These are phyloP conservation scores for Mariannaea elegans DNA, from an alignment of 2,329 filamentous ascomycete genomes.

Conservation along the genomic window DNA sequence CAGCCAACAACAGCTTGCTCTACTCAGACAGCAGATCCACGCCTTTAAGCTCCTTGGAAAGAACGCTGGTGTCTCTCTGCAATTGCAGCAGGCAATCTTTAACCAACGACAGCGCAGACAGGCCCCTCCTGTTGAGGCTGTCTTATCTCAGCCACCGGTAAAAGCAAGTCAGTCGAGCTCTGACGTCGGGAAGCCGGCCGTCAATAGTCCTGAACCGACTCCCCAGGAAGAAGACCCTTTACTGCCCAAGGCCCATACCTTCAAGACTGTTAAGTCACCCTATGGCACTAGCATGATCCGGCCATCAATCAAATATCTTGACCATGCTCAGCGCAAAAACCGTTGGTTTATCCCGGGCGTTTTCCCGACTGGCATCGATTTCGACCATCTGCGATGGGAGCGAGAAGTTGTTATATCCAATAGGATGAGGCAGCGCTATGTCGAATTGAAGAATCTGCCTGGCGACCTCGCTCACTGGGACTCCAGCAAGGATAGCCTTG, in stretches of 20 bases:
- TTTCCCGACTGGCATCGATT: slow-evolving; percentile 87
- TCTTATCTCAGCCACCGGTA: slow-evolving; percentile 46
- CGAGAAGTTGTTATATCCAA: slow-evolving; percentile 91
- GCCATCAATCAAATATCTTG: slow-evolving; percentile 76
- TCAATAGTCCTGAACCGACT: slow-evolving; percentile 47
- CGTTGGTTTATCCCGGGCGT: slow-evolving; percentile 86
- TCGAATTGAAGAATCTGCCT: slow-evolving; percentile 83
- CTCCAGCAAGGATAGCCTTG: slow-evolving; percentile 70
- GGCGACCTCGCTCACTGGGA: slow-evolving; percentile 92
- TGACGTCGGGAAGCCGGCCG: slow-evolving; percentile 47
- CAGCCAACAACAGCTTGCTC: slow-evolving; percentile 78
- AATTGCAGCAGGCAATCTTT: slow-evolving; percentile 85
- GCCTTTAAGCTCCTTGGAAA: slow-evolving; percentile 92
- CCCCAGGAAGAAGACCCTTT: slow-evolving; percentile 45
- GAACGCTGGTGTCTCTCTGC: slow-evolving; percentile 81
- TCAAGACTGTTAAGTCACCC: slow-evolving; percentile 80
- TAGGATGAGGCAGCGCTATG: slow-evolving; percentile 83
- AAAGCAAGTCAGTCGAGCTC: slow-evolving; percentile 44
- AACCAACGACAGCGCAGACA: slow-evolving; percentile 73
- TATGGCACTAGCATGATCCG: slow-evolving; percentile 65
- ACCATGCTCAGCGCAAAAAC: slow-evolving; percentile 79
- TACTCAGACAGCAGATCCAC: slow-evolving; percentile 85
- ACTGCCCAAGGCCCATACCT: slow-evolving; percentile 59
- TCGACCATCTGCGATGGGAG: slow-evolving; percentile 85
- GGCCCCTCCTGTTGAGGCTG: slow-evolving; percentile 59